Conservation (phyloP, 352 stramenopile genomes). For the Phytopythium boreale region DNA sequence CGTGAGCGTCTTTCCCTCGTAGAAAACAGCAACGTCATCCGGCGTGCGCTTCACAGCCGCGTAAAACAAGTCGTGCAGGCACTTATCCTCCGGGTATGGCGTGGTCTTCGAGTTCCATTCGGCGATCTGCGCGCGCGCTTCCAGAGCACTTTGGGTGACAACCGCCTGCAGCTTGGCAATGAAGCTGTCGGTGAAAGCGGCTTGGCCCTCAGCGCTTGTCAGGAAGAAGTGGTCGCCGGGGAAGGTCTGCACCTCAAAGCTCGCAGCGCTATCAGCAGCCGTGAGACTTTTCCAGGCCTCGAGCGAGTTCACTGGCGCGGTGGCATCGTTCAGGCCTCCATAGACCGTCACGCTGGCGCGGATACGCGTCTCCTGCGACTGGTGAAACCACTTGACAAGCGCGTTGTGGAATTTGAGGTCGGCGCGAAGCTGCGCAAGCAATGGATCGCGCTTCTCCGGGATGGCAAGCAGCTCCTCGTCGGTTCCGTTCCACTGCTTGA, state of each 20-base stretch:
- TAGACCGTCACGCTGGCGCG: slow-evolving; percentile 44
- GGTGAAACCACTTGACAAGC: slow-evolving; percentile 37
- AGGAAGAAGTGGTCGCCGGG: slow-evolving; percentile 64
- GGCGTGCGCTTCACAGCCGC: slow-evolving; percentile 63
- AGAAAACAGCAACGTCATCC: slow-evolving; percentile 65
- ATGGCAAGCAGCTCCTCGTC: slow-evolving; percentile 51
- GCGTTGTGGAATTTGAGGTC: slow-evolving; percentile 58
- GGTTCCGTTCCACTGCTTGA: slow-evolving; percentile 60
- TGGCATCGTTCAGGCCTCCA: slow-evolving; percentile 40
- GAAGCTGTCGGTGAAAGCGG: slow-evolving; percentile 30
- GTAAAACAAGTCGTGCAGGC: slow-evolving; percentile 80
- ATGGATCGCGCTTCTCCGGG: slow-evolving; percentile 25
- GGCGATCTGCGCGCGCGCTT: slow-evolving; percentile 45
- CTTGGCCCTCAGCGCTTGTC: slow-evolving; percentile 27
- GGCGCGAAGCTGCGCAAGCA: slow-evolving; percentile 32
- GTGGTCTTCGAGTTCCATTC: slow-evolving; percentile 45
- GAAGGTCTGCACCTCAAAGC: slow-evolving; percentile 44
- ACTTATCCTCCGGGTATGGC: slow-evolving; percentile 65
- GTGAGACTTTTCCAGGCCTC: slow-evolving; percentile 30
- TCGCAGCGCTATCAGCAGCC: slow-evolving; percentile 6
- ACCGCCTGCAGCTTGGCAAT: slow-evolving; percentile 36
- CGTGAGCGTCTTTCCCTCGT: slow-evolving; percentile 63
- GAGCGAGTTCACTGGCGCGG: slow-evolving; percentile 32
- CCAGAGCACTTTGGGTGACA: slow-evolving; percentile 28
- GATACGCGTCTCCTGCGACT: slow-evolving; percentile 22